Conservation (phyloP, 768 basidiomycete species). For the Coprinopsis marcescibilis region DNA sequence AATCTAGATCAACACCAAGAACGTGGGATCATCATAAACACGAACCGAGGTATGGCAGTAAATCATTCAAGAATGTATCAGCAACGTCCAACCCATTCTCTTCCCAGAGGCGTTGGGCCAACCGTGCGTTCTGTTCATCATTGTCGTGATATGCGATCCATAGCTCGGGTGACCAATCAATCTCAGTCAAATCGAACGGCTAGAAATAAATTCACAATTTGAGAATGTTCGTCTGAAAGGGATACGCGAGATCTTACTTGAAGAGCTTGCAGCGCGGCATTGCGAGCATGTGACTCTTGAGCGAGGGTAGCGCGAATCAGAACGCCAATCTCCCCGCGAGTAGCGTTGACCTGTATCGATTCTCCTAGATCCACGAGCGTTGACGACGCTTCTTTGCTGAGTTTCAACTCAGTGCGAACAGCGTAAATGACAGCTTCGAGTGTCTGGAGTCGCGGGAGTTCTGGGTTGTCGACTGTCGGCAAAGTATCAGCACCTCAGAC, state of each 20-base stretch:
- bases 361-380: constrained; percentile 77
- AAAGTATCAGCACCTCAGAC: neutral
- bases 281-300: constrained; percentile 86
- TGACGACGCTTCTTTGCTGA: constrained; percentile 79
- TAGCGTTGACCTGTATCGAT: constrained; percentile 63
- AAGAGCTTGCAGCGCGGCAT: constrained; percentile 84
- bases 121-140: constrained; percentile 77
- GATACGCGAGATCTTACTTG: constrained; percentile 50
- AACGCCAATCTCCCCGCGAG: constrained; percentile 53
- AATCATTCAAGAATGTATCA: constrained; percentile 50
- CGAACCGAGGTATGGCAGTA: constrained; percentile 69
- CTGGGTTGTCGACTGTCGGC: constrained; percentile 52
- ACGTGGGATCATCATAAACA: neutral
- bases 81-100: constrained; percentile 91
- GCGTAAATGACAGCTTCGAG: constrained; percentile 67
- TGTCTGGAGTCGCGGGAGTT: constrained; percentile 70
- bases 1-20: neutral
- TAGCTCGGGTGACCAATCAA: constrained; percentile 87
- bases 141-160: constrained; percentile 86
- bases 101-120: constrained; percentile 85
- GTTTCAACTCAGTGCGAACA: constrained; percentile 70
- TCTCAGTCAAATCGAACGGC: constrained; percentile 92
- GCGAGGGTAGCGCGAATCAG: constrained; percentile 69
- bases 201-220: constrained; percentile 24
- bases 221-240: neutral